Evolutionary conservation across 2,329 filamentous ascomycete genomes (phyloP), one percentile per base, ranked within the genome.

Genomic region (Fusarium musae): DNA sequence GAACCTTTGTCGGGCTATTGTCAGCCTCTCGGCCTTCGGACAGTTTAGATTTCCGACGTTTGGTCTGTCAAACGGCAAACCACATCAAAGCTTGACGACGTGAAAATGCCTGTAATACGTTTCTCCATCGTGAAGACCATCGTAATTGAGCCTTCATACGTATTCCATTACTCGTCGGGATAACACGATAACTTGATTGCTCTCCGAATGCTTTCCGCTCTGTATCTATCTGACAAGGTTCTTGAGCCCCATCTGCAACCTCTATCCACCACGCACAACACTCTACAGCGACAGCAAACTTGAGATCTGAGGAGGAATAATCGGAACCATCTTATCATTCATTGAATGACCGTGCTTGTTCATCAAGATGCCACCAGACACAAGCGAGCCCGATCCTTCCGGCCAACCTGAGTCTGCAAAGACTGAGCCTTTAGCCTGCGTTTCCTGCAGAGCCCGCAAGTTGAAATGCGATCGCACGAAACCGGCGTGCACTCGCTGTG

Each of bases 401-500:
- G 68, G 63, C 17, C 59, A 66, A 19, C 46, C 64, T 32, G 63
- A 74, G 40, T 46, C 63, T 40, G 61, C 66, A 40, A 76, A 62
- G 70, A 79, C 73, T 23, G 86, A 87, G 75, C 82, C 84, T 26
- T 91, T 97, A 82, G 93, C 95, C 23, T 97, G 95, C 80, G 91
- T 96, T 34, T 88, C 93, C 59, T 97, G 95, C 81, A 89, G 95
- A 73, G 92, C 92, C 78, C 88, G 95, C 76, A 98, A 98, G 83
- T 85, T 97, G 76, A 93, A 93, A 82, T 98, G 95, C 83, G 95
- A 98, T 82, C 93, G 95, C 36, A 86, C 85, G 52, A 93, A 91
- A 78, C 95, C 95, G 21, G 89, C 90, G 32, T 98, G 96, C 78
- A 89, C 90, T 46, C 95, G 95, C 26, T 98, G 96, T 81, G 85